These are phyloP conservation scores for Ogataea ramenticola DNA, from an alignment of 805 yeast species.

Conservation along the genomic window DNA sequence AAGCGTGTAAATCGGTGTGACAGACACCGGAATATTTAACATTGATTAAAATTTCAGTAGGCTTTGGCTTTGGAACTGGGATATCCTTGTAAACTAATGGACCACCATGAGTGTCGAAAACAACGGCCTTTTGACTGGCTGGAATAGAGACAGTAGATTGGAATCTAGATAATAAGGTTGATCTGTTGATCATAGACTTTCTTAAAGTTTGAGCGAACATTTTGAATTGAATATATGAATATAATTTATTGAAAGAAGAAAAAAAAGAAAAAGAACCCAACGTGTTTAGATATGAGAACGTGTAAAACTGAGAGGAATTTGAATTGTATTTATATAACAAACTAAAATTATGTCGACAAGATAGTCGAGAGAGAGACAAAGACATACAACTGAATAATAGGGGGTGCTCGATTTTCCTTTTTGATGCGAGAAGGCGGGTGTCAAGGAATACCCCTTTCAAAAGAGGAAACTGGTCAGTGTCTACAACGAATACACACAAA, in stretches of 20 bases:
- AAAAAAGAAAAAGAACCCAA: background rate
- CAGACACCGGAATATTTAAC: slow-evolving; percentile 72
- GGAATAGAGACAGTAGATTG: slow-evolving; percentile 37
- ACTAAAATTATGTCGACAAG: background rate
- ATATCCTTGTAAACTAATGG: slow-evolving; percentile 61
- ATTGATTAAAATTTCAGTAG: slow-evolving; percentile 57
- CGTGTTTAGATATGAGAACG: no score
- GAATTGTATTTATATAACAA: background rate
- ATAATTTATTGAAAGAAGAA: background rate
- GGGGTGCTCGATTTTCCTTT: background rate
- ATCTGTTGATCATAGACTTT: slow-evolving; percentile 10
- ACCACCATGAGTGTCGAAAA: slow-evolving; percentile 61
- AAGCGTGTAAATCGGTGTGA: slow-evolving; percentile 69
- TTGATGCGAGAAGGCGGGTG: no score
- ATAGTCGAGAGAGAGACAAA: background rate
- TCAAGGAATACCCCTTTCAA: no score
- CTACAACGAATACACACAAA: no score
- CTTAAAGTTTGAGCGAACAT: slow-evolving; percentile 16
- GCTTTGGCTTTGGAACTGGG: slow-evolving; percentile 61
- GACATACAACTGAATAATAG: background rate
- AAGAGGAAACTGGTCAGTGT: no score
- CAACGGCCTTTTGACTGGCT: slow-evolving; percentile 60
- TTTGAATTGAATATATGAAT: background rate
- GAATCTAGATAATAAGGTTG: slow-evolving; percentile 15
- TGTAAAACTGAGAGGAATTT: background rate